Evolutionary conservation across 495 filamentous ascomycete species (phyloP), one percentile per base, ranked within the genome.

Genomic region (Staphylotrichum tortipilum): DNA sequence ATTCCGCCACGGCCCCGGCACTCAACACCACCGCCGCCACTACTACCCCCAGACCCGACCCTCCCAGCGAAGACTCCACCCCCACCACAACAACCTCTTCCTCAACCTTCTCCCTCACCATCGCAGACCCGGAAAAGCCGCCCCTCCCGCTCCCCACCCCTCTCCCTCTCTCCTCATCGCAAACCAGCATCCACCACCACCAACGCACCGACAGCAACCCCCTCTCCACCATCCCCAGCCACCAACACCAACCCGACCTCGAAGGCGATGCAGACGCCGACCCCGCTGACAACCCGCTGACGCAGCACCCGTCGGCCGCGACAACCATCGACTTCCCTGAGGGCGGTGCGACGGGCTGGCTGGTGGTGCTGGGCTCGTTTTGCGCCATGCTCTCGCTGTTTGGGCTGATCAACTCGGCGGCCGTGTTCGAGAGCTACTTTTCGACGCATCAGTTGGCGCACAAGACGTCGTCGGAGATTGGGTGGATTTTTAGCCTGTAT

Each of bases 401-500:
- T 59, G 82, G 81, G 0, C 73, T 84, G 44, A 76, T 81, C 72
- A 76, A 82, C 63, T 76, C 73, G 61, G 72, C 80, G 15, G 81
- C 78, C 44, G 71, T 81, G 1, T 76, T 84, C 19, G 80, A 84
- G 59, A 76, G 80, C 47, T 82, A 82, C 63, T 78, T 82, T 56
- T 68, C 69, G 40, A 69, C 71, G 7, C 63, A 84, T 57, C 80
- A 86, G 61, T 70, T 86, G 14, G 60, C 67, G 1, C 53, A 65
- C 14, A 76, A 82, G 64, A 71, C 56, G 35, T 61, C 76, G 4
- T 71, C 75, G 12, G 72, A 79, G 47, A 77, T 84, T 22, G 80
- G 81, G 38, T 84, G 81, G 82, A 81, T 86, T 50, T 76, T 79
- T 14, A 78, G 77, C 23, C 59, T 80, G 1, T 77, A 84, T 26